phyloP scores from a whole-genome alignment of 1,284 basidiomycete genomes.

The Ganoderma resinaceum region DNA sequence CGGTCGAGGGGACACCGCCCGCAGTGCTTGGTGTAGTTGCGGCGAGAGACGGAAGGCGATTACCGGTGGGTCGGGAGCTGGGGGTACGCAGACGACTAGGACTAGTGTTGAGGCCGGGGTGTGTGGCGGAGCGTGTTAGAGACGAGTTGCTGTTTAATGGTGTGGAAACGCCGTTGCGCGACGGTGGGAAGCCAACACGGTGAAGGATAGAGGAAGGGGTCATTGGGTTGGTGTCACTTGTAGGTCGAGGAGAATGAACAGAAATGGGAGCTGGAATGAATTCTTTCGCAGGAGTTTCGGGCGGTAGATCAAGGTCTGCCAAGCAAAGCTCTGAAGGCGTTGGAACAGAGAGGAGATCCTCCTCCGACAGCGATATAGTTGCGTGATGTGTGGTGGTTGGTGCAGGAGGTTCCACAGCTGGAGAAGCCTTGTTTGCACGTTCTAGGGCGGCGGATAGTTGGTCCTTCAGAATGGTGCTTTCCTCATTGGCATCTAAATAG shows the following conservation, averaged over 20 bases:
- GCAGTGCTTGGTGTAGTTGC: constrained; percentile 52
- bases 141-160: constrained; percentile 49
- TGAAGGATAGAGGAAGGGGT: constrained; percentile 54
- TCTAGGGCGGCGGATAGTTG: constrained; percentile 59
- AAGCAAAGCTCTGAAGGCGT: constrained; percentile 68
- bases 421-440: constrained; percentile 35
- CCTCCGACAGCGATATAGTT: constrained; percentile 47
- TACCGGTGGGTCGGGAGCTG: constrained; percentile 50
- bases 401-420: constrained; percentile 34
- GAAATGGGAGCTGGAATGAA: constrained; percentile 31
- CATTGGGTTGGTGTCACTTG: constrained; percentile 36
- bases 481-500: constrained; percentile 79
- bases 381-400: constrained; percentile 40
- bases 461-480: constrained; percentile 84
- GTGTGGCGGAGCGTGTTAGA: constrained; percentile 63
- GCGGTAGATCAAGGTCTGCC: constrained; percentile 59
- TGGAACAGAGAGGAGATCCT: constrained; percentile 62
- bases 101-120: constrained; percentile 51
- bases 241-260: constrained; percentile 37
- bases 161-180: constrained; percentile 49
- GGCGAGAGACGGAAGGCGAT: constrained; percentile 45
- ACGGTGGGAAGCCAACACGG: constrained; percentile 56
- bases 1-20: constrained; percentile 41
- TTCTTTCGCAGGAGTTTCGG: constrained; percentile 46
- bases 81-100: constrained; percentile 54